A percentile compares a stretch with the other conserved stretches of the same genome.
phyloP scores from a whole-genome alignment of 371 early-diverging fungal species.

The Rhizopus sp. region DNA sequence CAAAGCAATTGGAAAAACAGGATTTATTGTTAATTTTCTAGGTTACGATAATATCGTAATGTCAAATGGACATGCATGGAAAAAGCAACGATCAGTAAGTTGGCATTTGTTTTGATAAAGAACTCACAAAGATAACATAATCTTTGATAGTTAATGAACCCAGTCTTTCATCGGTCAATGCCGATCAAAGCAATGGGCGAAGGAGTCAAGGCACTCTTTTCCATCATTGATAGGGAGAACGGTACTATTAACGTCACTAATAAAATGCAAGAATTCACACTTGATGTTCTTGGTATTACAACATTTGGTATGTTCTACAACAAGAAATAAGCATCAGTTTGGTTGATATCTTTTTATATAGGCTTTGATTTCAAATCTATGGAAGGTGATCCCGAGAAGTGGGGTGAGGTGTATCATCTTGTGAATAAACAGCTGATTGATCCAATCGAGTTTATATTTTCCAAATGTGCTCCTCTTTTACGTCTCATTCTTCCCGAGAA shows the following conservation, averaged over 20 bases:
- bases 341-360: not conserved
- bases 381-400: slow-evolving; percentile 28
- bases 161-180: slow-evolving; percentile 45
- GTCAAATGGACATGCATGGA: slow-evolving; percentile 41
- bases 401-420: slow-evolving; percentile 28
- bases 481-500: too few relatives aligned
- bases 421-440: slow-evolving; percentile 15
- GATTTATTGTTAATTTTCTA: slow-evolving; percentile 21
- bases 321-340: too few relatives aligned
- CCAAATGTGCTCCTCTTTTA: slow-evolving; percentile 13
- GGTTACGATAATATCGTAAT: slow-evolving; percentile 34
- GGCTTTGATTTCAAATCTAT: slow-evolving; percentile 34
- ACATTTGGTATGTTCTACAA: slow-evolving; percentile 27
- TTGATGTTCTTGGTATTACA: slow-evolving; percentile 41
- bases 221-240: slow-evolving; percentile 15
- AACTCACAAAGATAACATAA: not conserved
- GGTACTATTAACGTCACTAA: slow-evolving; percentile 16
- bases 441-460: slow-evolving; percentile 14
- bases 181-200: slow-evolving; percentile 36
- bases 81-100: slow-evolving; percentile 34
- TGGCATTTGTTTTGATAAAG: too few relatives aligned
- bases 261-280: slow-evolving; percentile 29
- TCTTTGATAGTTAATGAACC: slow-evolving; percentile 20
- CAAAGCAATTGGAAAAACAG: slow-evolving; percentile 6
- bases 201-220: slow-evolving; percentile 21